Evolutionary conservation across 257 asterid genomes (phyloP).

Genomic region (Craterostigma plantagineum): DNA sequence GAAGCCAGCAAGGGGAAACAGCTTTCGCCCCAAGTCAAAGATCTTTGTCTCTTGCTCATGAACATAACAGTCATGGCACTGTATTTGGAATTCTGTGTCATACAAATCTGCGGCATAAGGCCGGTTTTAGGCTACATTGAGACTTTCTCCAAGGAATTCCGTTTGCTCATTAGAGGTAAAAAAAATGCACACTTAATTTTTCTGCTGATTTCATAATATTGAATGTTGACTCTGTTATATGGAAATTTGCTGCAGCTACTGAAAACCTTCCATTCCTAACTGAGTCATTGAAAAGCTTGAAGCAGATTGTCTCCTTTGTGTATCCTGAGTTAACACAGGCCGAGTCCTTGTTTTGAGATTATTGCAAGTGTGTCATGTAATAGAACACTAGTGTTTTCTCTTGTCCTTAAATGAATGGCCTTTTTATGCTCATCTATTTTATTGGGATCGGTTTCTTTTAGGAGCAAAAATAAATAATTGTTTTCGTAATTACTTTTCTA

Average conservation of each 20-base stretch:
- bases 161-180: conserved; percentile 40
- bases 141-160: conserved; percentile 57
- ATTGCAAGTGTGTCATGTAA: neutral
- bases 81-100: conserved; percentile 73
- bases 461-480: too few relatives aligned
- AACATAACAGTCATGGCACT: conserved; percentile 66
- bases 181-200: too few relatives aligned
- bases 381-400: too few relatives aligned
- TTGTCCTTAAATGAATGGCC: too few relatives aligned
- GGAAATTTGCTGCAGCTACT: conserved; percentile 37
- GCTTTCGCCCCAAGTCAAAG: conserved; percentile 33
- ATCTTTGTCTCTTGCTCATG: conserved; percentile 43
- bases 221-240: conserved; percentile 4
- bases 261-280: conserved; percentile 43
- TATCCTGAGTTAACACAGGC: conserved; percentile 46
- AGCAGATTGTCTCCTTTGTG: conserved; percentile 52
- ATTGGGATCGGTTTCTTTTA: too few relatives aligned
- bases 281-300: conserved; percentile 44
- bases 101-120: conserved; percentile 83
- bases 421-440: too few relatives aligned
- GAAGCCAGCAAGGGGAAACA: conserved; percentile 50
- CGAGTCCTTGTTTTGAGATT: conserved; percentile 27
- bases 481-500: too few relatives aligned
- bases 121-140: conserved; percentile 74
- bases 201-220: too few relatives aligned